Conservation (phyloP, 78 protist species). For the Dictyostelium firmibasis region DNA sequence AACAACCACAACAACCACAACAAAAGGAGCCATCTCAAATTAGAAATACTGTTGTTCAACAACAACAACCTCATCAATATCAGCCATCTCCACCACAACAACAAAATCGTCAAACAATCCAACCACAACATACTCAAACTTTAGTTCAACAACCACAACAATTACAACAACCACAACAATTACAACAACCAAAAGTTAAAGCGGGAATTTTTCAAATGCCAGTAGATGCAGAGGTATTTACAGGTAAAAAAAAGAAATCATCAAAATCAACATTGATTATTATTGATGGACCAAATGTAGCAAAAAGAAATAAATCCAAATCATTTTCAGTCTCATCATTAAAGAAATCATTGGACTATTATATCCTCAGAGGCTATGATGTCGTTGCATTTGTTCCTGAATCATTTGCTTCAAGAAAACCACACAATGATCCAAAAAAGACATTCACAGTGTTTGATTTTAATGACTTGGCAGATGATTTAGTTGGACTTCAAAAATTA, state of each 20-base stretch:
- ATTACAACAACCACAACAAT: background rate
- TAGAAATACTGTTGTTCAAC: background rate
- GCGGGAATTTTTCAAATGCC: slow-evolving; percentile 60
- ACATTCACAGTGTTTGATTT: slow-evolving; percentile 35
- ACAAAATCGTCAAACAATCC: background rate
- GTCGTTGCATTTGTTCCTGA: slow-evolving; percentile 79
- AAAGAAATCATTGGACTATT: slow-evolving; percentile 76
- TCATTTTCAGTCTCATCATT: slow-evolving; percentile 47
- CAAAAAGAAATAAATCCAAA: slow-evolving; percentile 27
- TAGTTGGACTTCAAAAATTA: slow-evolving; percentile 3
- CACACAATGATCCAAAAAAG: slow-evolving; percentile 8
- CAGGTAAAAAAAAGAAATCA: slow-evolving; percentile 15
- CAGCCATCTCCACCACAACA: background rate
- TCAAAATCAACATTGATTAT: slow-evolving; percentile 58
- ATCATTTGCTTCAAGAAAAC: slow-evolving; percentile 12
- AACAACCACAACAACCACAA: background rate
- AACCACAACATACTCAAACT: background rate
- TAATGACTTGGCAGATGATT: slow-evolving; percentile 42
- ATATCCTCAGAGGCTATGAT: slow-evolving; percentile 62
- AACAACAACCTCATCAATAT: background rate
- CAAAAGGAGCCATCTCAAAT: background rate
- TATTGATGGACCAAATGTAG: slow-evolving; percentile 84
- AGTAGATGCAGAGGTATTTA: slow-evolving; percentile 37
- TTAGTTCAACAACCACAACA: background rate
- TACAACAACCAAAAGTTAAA: background rate